These are phyloP conservation scores for Phytophthora ohioensis DNA, from an alignment of 352 stramenopile genomes.

Conservation along the genomic window DNA sequence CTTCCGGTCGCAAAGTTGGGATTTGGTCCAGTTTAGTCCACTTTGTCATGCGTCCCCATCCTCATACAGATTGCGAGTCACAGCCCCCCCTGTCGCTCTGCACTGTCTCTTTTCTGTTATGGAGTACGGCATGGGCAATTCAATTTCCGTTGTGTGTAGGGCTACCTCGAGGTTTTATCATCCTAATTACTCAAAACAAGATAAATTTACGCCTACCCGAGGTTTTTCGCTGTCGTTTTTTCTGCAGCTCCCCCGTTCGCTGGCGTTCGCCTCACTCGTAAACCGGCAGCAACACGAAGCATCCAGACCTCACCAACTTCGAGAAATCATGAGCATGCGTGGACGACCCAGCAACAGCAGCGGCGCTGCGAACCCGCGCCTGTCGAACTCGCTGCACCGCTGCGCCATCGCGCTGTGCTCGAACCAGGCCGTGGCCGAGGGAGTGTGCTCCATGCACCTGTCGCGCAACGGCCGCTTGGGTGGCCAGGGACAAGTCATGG, in stretches of 20 bases:
- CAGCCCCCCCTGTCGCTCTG: conserved; percentile 13
- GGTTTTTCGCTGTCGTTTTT: conserved; percentile 32
- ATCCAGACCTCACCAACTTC: not conserved
- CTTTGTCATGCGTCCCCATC: conserved; percentile 2
- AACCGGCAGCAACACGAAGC: conserved; percentile 27
- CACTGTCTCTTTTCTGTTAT: conserved; percentile 34
- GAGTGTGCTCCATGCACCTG: conserved; percentile 81
- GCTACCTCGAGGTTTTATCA: conserved; percentile 9
- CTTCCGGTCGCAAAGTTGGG: not conserved
- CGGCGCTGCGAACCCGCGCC: conserved; percentile 26
- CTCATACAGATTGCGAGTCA: conserved; percentile 6
- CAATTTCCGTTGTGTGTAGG: conserved; percentile 26
- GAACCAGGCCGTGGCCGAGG: conserved; percentile 76
- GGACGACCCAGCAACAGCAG: conserved; percentile 28
- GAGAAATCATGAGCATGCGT: conserved; percentile 32
- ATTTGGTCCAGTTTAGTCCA: conserved; percentile 10
- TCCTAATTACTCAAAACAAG: not conserved
- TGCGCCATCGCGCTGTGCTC: conserved; percentile 84
- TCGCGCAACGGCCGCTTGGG: conserved; percentile 47
- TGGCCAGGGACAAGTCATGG: conserved; percentile 23
- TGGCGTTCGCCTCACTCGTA: conserved; percentile 16
- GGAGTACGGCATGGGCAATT: conserved; percentile 21
- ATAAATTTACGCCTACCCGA: not conserved
- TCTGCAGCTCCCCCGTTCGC: conserved; percentile 1
- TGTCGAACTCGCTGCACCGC: conserved; percentile 72